Conservation (phyloP, 805 yeast genomes). For the Sugiyamaella floridensis region DNA sequence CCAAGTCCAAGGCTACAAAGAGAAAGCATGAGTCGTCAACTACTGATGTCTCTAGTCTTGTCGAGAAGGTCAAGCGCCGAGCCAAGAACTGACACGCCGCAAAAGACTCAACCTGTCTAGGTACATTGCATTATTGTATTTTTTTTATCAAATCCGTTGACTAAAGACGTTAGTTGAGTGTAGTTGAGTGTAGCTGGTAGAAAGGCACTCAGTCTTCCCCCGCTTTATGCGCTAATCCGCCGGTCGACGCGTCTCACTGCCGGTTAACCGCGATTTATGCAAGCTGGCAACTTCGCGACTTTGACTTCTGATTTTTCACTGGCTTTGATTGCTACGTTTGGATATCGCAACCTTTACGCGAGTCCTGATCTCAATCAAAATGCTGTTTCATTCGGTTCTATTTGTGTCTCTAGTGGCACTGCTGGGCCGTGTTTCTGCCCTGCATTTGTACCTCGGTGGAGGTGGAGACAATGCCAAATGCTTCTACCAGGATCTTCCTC, state of each 20-base stretch:
- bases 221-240: background rate
- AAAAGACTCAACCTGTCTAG: background rate
- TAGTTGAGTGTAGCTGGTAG: too few relatives aligned
- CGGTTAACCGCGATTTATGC: background rate
- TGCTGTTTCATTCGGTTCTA: slow-evolving; percentile 4
- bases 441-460: slow-evolving; percentile 67
- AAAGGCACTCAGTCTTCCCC: background rate
- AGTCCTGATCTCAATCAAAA: background rate
- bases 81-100: background rate
- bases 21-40: slow-evolving; percentile 4
- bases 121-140: too few relatives aligned
- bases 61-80: slow-evolving; percentile 54
- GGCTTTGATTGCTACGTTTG: background rate
- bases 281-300: background rate
- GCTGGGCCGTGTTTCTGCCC: slow-evolving; percentile 33
- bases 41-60: slow-evolving; percentile 67
- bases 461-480: slow-evolving; percentile 69
- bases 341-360: too few relatives aligned
- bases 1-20: slow-evolving; percentile 2
- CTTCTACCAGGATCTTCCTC: slow-evolving; percentile 73
- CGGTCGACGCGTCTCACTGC: background rate
- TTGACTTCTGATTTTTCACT: background rate
- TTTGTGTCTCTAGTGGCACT: slow-evolving; percentile 12
- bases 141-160: too few relatives aligned
- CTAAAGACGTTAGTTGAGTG: too few relatives aligned